Conservation (phyloP, 1,284 basidiomycete genomes). For the Leccinum griseonigrum region DNA sequence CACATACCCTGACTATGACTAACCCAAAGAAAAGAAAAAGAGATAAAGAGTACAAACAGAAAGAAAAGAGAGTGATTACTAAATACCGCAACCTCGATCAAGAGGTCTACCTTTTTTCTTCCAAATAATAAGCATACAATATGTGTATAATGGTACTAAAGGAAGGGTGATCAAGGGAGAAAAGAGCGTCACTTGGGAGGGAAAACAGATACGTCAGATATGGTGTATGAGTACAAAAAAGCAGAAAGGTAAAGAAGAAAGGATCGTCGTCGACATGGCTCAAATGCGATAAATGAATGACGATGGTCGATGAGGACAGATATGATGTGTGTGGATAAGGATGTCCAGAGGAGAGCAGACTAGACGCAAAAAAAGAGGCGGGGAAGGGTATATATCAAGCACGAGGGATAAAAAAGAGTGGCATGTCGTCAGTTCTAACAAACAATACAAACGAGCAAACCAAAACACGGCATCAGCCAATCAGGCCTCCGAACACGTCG, state of each 20-base stretch:
- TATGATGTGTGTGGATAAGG: background rate
- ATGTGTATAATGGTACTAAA: conserved; percentile 1
- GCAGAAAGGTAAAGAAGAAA: background rate
- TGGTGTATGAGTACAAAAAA: conserved; percentile 13
- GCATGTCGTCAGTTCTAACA: background rate
- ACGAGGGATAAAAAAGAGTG: background rate
- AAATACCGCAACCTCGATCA: conserved; percentile 1
- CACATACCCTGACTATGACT: background rate
- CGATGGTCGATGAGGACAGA: background rate
- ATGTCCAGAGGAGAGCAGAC: background rate
- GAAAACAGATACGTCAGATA: conserved; percentile 11
- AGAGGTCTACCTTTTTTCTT: background rate
- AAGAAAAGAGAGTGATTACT: background rate
- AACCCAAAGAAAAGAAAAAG: background rate
- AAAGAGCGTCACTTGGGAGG: background rate
- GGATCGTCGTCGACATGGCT: conserved; percentile 1
- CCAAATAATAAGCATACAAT: background rate
- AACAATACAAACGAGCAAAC: background rate
- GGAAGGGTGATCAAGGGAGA: background rate
- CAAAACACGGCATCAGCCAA: background rate
- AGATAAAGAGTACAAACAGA: conserved; percentile 1
- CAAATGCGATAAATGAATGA: background rate
- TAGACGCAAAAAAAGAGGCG: background rate
- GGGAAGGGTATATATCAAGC: background rate
- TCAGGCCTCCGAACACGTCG: conserved; percentile 25